Conservation (phyloP, 2,329 filamentous ascomycete genomes). For the Pseudogymnoascus sp. region DNA sequence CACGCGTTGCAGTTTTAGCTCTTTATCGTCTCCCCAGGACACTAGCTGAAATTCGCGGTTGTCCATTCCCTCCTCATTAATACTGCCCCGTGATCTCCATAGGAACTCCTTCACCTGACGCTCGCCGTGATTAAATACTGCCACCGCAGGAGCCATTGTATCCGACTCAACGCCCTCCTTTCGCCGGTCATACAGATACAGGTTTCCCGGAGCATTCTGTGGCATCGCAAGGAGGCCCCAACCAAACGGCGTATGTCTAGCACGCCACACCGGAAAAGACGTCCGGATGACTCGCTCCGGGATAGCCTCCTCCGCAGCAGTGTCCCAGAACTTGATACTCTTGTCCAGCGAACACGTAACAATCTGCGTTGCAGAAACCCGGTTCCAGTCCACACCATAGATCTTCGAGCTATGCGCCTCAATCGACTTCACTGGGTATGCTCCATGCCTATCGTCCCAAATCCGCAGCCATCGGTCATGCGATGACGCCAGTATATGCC, state of each 20-base stretch:
- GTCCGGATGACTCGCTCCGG: slow-evolving; percentile 73
- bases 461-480: slow-evolving; percentile 83
- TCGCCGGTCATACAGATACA: slow-evolving; percentile 73
- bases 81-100: slow-evolving; percentile 72
- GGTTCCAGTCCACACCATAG: slow-evolving; percentile 92
- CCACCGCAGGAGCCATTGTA: slow-evolving; percentile 39
- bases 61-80: slow-evolving; percentile 60
- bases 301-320: slow-evolving; percentile 49
- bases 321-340: slow-evolving; percentile 92
- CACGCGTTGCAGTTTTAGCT: slow-evolving; percentile 69
- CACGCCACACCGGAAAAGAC: slow-evolving; percentile 82
- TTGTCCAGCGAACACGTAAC: slow-evolving; percentile 86
- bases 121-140: slow-evolving; percentile 50
- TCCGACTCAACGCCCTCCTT: slow-evolving; percentile 37
- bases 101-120: slow-evolving; percentile 83
- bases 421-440: slow-evolving; percentile 71
- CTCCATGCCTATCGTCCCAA: slow-evolving; percentile 79
- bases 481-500: slow-evolving; percentile 80
- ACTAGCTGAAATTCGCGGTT: slow-evolving; percentile 86
- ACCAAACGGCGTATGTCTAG: slow-evolving; percentile 84
- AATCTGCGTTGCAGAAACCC: slow-evolving; percentile 60
- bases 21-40: slow-evolving; percentile 82
- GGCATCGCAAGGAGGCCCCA: slow-evolving; percentile 83
- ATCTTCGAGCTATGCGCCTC: slow-evolving; percentile 87
- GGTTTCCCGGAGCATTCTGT: slow-evolving; percentile 73